Conservation (phyloP, 352 stramenopile genomes). For the Phytophthora rubi region DNA sequence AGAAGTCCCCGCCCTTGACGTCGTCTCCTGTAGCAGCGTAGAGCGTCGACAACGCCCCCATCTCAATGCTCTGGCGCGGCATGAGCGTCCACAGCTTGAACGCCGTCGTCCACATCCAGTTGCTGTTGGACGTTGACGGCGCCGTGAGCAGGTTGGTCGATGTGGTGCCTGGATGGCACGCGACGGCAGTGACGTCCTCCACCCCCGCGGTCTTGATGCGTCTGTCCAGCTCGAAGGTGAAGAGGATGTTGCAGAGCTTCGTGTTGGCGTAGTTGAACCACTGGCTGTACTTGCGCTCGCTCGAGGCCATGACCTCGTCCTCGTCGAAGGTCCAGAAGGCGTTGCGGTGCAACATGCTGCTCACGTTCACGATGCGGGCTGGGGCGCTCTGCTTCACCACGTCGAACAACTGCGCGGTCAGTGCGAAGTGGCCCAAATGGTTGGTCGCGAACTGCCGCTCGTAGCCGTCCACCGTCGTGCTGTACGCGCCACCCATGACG, state of each 20-base stretch:
- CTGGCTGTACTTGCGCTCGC: slow-evolving; percentile 37
- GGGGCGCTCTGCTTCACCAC: slow-evolving; percentile 35
- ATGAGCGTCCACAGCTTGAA: slow-evolving; percentile 36
- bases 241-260: slow-evolving; percentile 69
- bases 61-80: slow-evolving; percentile 33
- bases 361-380: slow-evolving; percentile 54
- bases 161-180: slow-evolving; percentile 48
- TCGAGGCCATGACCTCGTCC: slow-evolving; percentile 29
- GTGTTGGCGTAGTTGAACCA: slow-evolving; percentile 55
- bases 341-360: slow-evolving; percentile 46
- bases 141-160: slow-evolving; percentile 45
- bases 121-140: slow-evolving; percentile 28
- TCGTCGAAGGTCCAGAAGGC: slow-evolving; percentile 35
- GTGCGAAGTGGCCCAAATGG: slow-evolving; percentile 63
- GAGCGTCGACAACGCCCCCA: slow-evolving; percentile 52
- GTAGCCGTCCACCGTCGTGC: slow-evolving; percentile 45
- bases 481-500: slow-evolving; percentile 48
- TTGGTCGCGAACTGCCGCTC: slow-evolving; percentile 76
- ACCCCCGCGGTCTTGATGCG: slow-evolving; percentile 38
- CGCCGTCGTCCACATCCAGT: slow-evolving; percentile 32
- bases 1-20: slow-evolving; percentile 35
- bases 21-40: slow-evolving; percentile 43
- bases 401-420: slow-evolving; percentile 54
- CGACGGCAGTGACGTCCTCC: slow-evolving; percentile 30
- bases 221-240: slow-evolving; percentile 52